phyloP scores from a whole-genome alignment of 495 filamentous ascomycete species.

The Penicillium riverlandense region DNA sequence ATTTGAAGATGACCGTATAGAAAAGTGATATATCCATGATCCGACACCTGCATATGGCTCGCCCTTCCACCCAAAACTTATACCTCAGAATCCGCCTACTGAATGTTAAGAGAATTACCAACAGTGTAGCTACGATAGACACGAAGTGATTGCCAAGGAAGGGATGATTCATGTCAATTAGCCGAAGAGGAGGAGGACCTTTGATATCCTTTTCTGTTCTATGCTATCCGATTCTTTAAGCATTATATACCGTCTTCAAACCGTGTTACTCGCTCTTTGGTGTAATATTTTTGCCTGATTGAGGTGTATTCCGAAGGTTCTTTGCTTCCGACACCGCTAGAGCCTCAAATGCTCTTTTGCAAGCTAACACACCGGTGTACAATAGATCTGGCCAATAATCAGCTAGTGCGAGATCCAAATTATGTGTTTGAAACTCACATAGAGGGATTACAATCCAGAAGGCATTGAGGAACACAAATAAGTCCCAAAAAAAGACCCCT shows the following conservation, averaged over 20 bases:
- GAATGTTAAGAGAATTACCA: too few species aligned
- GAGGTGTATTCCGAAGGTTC: not conserved
- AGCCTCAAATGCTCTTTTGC: not conserved
- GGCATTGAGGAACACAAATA: slow-evolving; percentile 69
- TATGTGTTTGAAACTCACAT: slow-evolving; percentile 22
- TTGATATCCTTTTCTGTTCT: too few species aligned
- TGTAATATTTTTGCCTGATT: not conserved
- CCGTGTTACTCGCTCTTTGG: not conserved
- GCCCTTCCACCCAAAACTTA: too few species aligned
- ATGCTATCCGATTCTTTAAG: too few species aligned
- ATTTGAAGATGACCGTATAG: slow-evolving; percentile 4
- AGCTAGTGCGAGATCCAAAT: not conserved
- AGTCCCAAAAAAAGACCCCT: slow-evolving; percentile 67
- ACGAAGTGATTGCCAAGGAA: too few species aligned
- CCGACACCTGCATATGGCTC: too few species aligned
- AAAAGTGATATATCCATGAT: not conserved
- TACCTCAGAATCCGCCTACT: too few species aligned
- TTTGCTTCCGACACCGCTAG: not conserved
- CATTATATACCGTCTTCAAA: not conserved
- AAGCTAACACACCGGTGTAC: not conserved
- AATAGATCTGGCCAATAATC: not conserved
- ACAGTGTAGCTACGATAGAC: too few species aligned
- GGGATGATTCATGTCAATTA: too few species aligned
- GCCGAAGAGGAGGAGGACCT: too few species aligned
- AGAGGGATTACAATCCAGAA: slow-evolving; percentile 70